phyloP scores from a whole-genome alignment of 2,329 filamentous ascomycete genomes.

The Trichoderma koningiopsis region DNA sequence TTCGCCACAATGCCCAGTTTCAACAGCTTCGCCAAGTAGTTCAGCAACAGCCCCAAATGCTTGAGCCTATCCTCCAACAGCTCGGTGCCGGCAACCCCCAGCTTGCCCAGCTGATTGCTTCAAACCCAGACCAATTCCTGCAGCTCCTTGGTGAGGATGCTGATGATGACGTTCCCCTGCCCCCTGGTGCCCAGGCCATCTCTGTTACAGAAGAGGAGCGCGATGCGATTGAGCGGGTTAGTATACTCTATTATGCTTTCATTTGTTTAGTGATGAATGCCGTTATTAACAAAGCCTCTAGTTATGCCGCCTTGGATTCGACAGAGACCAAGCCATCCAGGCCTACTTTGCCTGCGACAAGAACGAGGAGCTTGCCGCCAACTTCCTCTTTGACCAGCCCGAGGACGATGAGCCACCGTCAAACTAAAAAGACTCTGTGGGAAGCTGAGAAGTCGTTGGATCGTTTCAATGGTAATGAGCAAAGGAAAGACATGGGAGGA shows the following conservation, averaged over 20 bases:
- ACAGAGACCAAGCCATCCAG: conserved; percentile 91
- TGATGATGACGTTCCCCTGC: conserved; percentile 80
- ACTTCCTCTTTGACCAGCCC: conserved; percentile 97
- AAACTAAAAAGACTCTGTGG: conserved; percentile 40
- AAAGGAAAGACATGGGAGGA: conserved; percentile 25
- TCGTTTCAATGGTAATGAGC: conserved; percentile 33
- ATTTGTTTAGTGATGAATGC: not conserved
- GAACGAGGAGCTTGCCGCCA: conserved; percentile 97
- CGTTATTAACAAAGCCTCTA: conserved; percentile 41
- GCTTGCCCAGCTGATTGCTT: conserved; percentile 86
- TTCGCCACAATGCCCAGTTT: conserved; percentile 95
- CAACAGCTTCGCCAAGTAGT: conserved; percentile 96
- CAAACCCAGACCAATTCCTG: conserved; percentile 91
- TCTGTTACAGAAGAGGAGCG: conserved; percentile 94
- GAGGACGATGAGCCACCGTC: conserved; percentile 71
- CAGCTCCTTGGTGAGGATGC: conserved; percentile 85
- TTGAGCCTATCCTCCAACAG: conserved; percentile 96
- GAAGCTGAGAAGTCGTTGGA: conserved; percentile 27
- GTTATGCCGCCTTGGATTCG: conserved; percentile 91
- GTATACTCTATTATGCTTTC: conserved; percentile 24
- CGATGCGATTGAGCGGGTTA: conserved; percentile 92
- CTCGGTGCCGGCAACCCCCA: conserved; percentile 94
- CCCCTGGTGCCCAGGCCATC: conserved; percentile 86
- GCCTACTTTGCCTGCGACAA: conserved; percentile 99
- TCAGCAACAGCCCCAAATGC: conserved; percentile 96